These are phyloP conservation scores for Macadamia integrifolia DNA, from an alignment of 164 flowering plant genomes.

Conservation along the genomic window DNA sequence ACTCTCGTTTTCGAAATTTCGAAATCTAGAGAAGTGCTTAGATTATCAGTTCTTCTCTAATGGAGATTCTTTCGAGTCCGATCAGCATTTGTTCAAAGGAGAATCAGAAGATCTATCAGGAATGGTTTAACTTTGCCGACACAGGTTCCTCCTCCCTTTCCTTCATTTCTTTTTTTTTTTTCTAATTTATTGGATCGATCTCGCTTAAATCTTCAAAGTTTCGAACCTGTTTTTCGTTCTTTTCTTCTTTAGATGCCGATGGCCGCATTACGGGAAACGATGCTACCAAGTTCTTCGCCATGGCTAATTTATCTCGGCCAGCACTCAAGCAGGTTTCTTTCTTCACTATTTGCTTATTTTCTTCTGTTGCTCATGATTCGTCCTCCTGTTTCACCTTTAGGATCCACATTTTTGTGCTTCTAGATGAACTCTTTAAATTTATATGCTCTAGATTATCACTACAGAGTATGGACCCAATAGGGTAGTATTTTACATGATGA, in stretches of 20 bases:
- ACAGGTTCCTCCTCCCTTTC: too few species aligned
- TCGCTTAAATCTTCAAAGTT: too few species aligned
- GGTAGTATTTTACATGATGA: neutral
- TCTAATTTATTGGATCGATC: too few species aligned
- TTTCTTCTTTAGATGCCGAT: conserved; percentile 56
- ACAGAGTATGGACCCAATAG: neutral
- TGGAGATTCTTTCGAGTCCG: conserved; percentile 65
- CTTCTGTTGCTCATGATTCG: neutral
- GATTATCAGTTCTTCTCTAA: conserved; percentile 7
- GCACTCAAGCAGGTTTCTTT: conserved; percentile 80
- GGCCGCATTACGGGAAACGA: conserved; percentile 83
- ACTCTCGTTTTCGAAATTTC: neutral
- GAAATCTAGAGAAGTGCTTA: neutral
- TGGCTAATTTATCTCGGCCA: conserved; percentile 73
- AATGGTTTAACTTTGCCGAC: conserved; percentile 46
- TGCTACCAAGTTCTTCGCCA: conserved; percentile 76
- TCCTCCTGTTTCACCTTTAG: neutral
- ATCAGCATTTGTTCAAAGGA: conserved; percentile 72
- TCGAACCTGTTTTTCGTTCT: neutral
- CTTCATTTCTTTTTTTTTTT: too few species aligned
- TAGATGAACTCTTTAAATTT: too few species aligned
- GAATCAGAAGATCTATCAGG: conserved; percentile 72
- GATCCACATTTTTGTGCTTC: too few species aligned
- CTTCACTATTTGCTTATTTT: neutral
- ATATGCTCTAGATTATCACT: too few species aligned